A percentile compares a stretch with the other conserved stretches of the same genome.
Evolutionary conservation across 2,329 filamentous ascomycete genomes (phyloP).

Genomic region (Harringtonia aguacate): DNA sequence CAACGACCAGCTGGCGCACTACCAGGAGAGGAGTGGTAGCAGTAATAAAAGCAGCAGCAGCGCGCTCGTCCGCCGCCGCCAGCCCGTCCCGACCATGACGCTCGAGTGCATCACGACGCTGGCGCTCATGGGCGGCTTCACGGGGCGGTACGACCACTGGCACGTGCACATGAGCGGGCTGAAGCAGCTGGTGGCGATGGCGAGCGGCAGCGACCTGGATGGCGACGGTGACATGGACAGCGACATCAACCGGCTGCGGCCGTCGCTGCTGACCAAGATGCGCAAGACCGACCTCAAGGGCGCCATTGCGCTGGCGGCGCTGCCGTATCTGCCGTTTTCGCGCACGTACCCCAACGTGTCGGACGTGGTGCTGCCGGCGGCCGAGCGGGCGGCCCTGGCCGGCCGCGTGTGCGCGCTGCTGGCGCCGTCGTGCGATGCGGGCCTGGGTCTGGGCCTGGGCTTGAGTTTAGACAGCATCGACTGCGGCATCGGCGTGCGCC

Average conservation of each 20-base stretch:
- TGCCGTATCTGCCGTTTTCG: constrained; percentile 21
- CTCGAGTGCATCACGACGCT: constrained; percentile 22
- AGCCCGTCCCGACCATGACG: constrained; percentile 13
- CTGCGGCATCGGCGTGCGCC: constrained; percentile 8
- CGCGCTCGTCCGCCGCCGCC: background rate
- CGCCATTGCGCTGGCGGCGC: constrained; percentile 18
- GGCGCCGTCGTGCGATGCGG: constrained; percentile 1
- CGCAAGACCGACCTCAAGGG: constrained; percentile 25
- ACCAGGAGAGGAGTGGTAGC: background rate
- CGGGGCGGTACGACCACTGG: constrained; percentile 26
- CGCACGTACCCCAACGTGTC: constrained; percentile 15
- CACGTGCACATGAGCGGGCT: constrained; percentile 25
- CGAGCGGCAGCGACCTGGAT: constrained; percentile 15
- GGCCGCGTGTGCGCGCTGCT: constrained; percentile 14
- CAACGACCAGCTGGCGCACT: constrained; percentile 8
- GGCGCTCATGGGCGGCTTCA: constrained; percentile 20
- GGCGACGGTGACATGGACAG: background rate
- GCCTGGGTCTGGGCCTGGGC: background rate
- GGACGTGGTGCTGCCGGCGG: constrained; percentile 12
- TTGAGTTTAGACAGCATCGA: background rate
- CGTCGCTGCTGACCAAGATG: constrained; percentile 11
- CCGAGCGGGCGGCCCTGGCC: constrained; percentile 8
- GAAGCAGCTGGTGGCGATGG: constrained; percentile 19
- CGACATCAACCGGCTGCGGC: constrained; percentile 2
- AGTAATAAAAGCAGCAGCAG: no score